Conservation (phyloP, 2,329 filamentous ascomycete genomes). For the Fusarium sp. region DNA sequence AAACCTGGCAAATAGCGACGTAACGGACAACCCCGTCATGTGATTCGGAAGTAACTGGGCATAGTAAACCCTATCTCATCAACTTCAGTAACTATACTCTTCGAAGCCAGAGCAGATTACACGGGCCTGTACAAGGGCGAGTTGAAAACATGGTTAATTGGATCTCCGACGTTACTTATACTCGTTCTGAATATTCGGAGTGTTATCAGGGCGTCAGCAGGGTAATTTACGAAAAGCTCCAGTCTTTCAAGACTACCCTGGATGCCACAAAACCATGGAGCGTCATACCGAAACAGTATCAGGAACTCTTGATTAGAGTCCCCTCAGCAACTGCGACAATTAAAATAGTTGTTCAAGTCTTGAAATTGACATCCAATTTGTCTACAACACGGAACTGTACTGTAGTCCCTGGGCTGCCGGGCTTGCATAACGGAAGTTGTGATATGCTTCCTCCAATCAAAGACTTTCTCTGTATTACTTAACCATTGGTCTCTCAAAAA, state of each 20-base stretch:
- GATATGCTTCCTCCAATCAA: neutral
- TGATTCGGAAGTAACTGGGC: neutral
- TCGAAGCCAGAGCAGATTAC: neutral
- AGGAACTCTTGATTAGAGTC: too few relatives aligned
- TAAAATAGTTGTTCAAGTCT: too few relatives aligned
- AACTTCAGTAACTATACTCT: neutral
- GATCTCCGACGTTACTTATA: neutral
- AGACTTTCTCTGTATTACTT: neutral
- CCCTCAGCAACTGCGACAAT: neutral
- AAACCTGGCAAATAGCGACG: fast-evolving
- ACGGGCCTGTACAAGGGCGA: neutral
- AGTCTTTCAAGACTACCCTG: neutral
- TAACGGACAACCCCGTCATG: too few relatives aligned
- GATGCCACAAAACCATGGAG: neutral
- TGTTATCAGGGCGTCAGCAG: too few relatives aligned
- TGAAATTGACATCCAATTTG: neutral
- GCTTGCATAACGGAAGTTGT: neutral
- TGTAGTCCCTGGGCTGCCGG: too few relatives aligned
- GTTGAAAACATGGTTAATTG: neutral
- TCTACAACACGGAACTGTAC: neutral
- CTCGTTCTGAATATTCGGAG: neutral
- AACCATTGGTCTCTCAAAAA: neutral
- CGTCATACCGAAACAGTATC: neutral
- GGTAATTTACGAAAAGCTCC: too few relatives aligned
- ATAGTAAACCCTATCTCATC: too few relatives aligned